Evolutionary conservation across 2,329 filamentous ascomycete genomes (phyloP).

Genomic region (Cercospora brassicicola): DNA sequence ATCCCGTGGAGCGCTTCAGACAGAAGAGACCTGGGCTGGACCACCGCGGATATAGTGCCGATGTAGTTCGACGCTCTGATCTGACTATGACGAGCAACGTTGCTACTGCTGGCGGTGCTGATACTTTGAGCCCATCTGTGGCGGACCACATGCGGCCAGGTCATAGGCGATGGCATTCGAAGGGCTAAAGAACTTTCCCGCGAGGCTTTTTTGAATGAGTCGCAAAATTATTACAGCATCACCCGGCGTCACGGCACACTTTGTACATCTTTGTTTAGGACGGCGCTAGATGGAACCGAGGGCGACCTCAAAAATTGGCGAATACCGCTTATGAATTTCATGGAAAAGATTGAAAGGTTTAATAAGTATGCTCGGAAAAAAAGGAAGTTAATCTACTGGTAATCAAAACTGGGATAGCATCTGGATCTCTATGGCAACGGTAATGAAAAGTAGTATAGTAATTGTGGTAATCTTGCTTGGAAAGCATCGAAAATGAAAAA

Average conservation of each 20-base stretch:
- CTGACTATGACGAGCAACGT: conserved; percentile 6
- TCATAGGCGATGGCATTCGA: conserved; percentile 9
- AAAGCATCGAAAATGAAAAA: neutral
- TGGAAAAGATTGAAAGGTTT: no score
- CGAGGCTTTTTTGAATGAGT: no score
- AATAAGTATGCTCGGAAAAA: no score
- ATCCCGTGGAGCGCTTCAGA: neutral
- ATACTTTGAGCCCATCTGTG: neutral
- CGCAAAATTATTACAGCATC: neutral
- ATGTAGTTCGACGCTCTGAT: neutral
- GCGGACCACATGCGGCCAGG: neutral
- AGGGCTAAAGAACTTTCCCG: neutral
- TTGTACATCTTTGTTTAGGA: neutral
- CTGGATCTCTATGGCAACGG: neutral
- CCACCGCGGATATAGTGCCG: neutral
- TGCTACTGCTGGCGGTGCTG: neutral
- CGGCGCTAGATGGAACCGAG: neutral
- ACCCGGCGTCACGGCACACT: neutral
- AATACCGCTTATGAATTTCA: neutral
- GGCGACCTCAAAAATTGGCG: neutral
- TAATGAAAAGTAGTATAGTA: neutral
- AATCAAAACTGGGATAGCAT: neutral
- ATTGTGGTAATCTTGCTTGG: neutral
- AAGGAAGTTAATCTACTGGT: neutral
- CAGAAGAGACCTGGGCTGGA: neutral